A percentile compares a stretch with the other conserved stretches of the same genome.
phyloP scores from a whole-genome alignment of 805 yeast genomes.

The Saccharomycopsis capsularis region DNA sequence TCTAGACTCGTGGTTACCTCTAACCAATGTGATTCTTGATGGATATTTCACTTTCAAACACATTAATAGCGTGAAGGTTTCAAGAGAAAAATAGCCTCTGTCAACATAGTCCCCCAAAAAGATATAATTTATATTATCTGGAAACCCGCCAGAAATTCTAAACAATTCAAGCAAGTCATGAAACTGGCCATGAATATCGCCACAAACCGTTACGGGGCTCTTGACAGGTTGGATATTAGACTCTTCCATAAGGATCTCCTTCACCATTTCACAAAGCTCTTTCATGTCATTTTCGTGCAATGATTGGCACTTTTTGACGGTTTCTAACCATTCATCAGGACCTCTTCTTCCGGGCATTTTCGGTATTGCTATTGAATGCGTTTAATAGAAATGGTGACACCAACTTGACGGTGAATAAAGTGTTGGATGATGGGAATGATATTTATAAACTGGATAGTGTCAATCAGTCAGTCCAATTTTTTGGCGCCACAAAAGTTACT shows the following conservation, averaged over 20 bases:
- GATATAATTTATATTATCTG: constrained; percentile 72
- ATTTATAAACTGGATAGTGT: no score
- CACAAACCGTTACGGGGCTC: constrained; percentile 92
- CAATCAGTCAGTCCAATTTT: no score
- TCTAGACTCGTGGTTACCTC: constrained; percentile 97
- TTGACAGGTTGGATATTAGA: constrained; percentile 91
- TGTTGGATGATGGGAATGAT: no score
- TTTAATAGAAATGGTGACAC: no score
- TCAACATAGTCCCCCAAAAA: constrained; percentile 96
- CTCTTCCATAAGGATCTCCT: constrained; percentile 92
- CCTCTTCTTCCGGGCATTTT: constrained; percentile 45
- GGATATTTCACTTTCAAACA: constrained; percentile 87
- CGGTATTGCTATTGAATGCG: no score
- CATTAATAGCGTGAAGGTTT: constrained; percentile 90
- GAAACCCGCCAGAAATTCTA: constrained; percentile 88
- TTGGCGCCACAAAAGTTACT: no score
- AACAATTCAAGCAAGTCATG: constrained; percentile 89
- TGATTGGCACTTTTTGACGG: constrained; percentile 82
- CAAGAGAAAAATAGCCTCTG: constrained; percentile 92
- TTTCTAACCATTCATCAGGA: constrained; percentile 96
- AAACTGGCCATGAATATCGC: constrained; percentile 97
- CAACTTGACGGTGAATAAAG: no score
- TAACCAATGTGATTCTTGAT: constrained; percentile 74
- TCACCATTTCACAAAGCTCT: constrained; percentile 89
- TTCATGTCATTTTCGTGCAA: constrained; percentile 92